Evolutionary conservation across 495 filamentous ascomycete genomes (phyloP), one percentile per base, ranked within the genome.

Genomic region (Daldinia bambusicola): DNA sequence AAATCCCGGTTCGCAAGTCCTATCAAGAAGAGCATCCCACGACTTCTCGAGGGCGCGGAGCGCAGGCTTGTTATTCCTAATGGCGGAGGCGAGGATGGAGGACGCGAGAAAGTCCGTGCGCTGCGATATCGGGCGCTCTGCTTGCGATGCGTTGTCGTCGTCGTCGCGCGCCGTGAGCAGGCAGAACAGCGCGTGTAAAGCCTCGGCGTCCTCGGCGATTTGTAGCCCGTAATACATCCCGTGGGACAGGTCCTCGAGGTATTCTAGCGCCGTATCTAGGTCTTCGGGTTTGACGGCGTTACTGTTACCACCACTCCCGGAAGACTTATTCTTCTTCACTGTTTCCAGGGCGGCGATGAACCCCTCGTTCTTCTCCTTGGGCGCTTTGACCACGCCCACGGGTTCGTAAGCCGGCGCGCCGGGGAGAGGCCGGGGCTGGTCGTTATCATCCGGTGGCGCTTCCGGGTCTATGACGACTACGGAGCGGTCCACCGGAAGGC

Each of bases 211-310:
- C 52, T 85, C 81, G 18, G 85, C 77, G 51, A 91, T 82, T 67
- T 88, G 85, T 6, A 89, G 78, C n/a, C 90, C 90, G 80, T 89
- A 91, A 80, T 91, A 89, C 69, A 89, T 85, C 70, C 89, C 89
- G 74, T 92, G 88, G 5, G 85, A 81, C 32, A 90, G 77, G 7
- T 90, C 88, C 51, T 83, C 81, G 10, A 92, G 81, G 48, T 80
- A 77, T 20, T 83, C 76, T 12, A 91, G 81, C 6, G 84, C 80
- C 6, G 65, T 60, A 45, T 81, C 78, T 3, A 82, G 70, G 31
- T 76, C 77, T 0, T 31, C 63, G 0, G 48, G 43, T 18, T 55
- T 38, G 45, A 18, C 31, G 10, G 58, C 62, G 36, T 57, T 26
- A 16, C 69, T 45, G 14, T 40, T 22, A 56, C 30, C 26, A 3